Percentiles rank a stretch among this genome's conserved stretches.
Conservation (phyloP, 2,329 filamentous ascomycete genomes). For the Ophiostoma piceae region DNA sequence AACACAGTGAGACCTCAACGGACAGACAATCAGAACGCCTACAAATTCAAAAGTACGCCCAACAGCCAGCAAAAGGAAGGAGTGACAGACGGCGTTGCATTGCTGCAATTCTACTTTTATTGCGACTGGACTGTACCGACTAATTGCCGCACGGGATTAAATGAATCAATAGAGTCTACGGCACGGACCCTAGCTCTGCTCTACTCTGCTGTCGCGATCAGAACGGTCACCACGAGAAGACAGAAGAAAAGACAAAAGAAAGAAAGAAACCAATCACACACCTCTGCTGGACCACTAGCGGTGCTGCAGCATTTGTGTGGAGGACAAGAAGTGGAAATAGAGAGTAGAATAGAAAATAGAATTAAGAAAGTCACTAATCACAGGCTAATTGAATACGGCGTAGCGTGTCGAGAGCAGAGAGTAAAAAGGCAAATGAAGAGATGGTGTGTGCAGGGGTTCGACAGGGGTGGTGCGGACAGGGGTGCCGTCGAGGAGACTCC, state of each 20-base stretch:
- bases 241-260: background rate
- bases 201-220: background rate
- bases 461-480: background rate
- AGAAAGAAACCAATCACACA: background rate
- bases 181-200: background rate
- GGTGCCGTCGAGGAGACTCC: background rate
- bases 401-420: background rate
- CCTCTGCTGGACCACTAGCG: background rate
- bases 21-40: no score
- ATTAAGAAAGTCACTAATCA: background rate
- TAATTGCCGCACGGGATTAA: background rate
- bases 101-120: background rate
- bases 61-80: no score
- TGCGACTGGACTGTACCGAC: background rate
- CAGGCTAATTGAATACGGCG: background rate
- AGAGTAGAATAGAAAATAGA: background rate
- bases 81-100: background rate
- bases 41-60: no score
- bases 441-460: background rate
- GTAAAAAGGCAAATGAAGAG: background rate
- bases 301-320: background rate
- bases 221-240: background rate
- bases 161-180: background rate
- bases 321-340: background rate
- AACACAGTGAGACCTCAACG: no score